Evolutionary conservation across 2,329 filamentous ascomycete species (phyloP), one percentile per base, ranked within the genome.

Genomic region (Colletotrichum sp.): DNA sequence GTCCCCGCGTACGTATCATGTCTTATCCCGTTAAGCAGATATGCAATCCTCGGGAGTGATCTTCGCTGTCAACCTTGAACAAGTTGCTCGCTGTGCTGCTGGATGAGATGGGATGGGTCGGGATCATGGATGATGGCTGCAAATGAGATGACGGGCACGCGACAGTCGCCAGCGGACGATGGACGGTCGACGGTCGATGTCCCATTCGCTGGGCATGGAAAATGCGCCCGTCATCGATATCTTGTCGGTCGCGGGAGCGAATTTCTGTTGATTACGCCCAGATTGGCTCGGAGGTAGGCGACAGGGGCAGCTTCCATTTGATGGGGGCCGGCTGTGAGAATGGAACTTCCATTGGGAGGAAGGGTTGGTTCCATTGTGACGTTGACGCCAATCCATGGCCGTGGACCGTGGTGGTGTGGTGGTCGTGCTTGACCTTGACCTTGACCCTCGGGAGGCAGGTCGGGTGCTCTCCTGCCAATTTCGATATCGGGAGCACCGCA

Each of bases 151-250:
- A 62, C 15, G 73, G 32, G 34, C 70, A 76, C 70, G 64, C 73
- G 73, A 73, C 70, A 69, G 63, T 32, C 44, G 44, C 6, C n/a
- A 49, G 44, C n/a, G 44, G 44, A 21, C 44, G 44, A 49, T 49
- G 44, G 26, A 60, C 64, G 72, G 64, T 57, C 32, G 18, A 49
- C 60, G 12, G 67, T 6, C 34, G 15, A 28, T 13, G 6, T 26
- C 21, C 32, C 32, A 72, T 72, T 69, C 57, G 64, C 39, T n/a
- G 24, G 28, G 32, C 30, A 8, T n/a, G 34, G 24, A 44, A 49
- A 73, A 68, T 59, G 44, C 39, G 18, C 59, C 44, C 70, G 64
- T 69, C 70, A 76, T 73, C 44, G 73, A 76, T 55, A 49, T 69
- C 55, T 24, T 28, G 30, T 26, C 24, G 24, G 69, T 32, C 30